Evolutionary conservation across 2,329 filamentous ascomycete genomes (phyloP), one percentile per base, ranked within the genome.

Genomic region (Sphaerostilbella broomeana): DNA sequence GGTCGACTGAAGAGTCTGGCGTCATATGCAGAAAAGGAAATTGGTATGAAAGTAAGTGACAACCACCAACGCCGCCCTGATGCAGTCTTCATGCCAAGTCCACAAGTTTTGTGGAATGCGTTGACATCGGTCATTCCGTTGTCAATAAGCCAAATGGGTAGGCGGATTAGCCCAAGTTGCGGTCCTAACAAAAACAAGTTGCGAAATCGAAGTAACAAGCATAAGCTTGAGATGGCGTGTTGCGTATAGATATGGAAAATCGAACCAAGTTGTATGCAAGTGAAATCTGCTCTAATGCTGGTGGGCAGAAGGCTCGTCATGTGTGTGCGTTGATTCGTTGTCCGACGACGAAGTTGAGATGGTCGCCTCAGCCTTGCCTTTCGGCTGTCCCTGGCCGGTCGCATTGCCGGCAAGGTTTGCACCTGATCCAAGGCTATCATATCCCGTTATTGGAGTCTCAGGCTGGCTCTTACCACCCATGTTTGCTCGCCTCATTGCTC

Each of bases 401-500:
- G 51, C 60, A 29, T 47, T 61, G 52, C 49, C 60, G 4, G 58
- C 56, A 5, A 71, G 51, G 19, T 68, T 62, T 16, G 61, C 59
- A 4, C 69, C 65, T 9, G 69, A 73, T 13, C 63, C 58, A 45
- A 70, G 58, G 50, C 67, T 68, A 39, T 60, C 61, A 46, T 67
- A 72, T 24, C 64, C 65, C 41, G 69, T 67, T 9, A 70, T 67
- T 19, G 63, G 56, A 13, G 68, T 62, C 37, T 69, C 65, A 15
- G 58, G 47, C 26, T 56, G 59, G 43, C 60, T 62, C 47, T 61
- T 60, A 20, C 52, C 52, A 24, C 60, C 55, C 50, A 75, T 69
- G 38, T 74, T 72, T 9, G 72, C 72, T 45, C 70, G 66, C 38
- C 67, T 66, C 48, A 75, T 48, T 6, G 59, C 61, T 35, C 51